A percentile compares a stretch with the other conserved stretches of the same genome.
Conservation (phyloP, 805 yeast genomes). For the Yarrowia keelungensis region DNA sequence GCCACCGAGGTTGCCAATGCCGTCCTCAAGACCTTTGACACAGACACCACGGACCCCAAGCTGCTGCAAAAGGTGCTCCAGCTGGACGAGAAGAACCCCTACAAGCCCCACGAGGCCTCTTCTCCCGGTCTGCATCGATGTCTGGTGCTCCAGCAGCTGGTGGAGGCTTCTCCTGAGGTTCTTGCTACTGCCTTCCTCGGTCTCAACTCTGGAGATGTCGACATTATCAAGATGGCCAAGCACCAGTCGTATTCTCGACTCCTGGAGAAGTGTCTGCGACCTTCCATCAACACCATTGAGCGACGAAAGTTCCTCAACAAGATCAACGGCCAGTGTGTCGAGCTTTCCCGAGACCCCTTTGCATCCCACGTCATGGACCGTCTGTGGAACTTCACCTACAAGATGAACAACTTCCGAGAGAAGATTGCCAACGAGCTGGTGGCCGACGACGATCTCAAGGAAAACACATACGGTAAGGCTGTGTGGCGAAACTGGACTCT, state of each 20-base stretch:
- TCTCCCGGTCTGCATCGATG: slow-evolving; percentile 66
- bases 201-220: slow-evolving; percentile 29
- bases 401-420: slow-evolving; percentile 84
- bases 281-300: slow-evolving; percentile 57
- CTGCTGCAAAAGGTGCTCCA: slow-evolving; percentile 73
- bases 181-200: slow-evolving; percentile 51
- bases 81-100: slow-evolving; percentile 58
- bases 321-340: slow-evolving; percentile 61
- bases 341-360: slow-evolving; percentile 79
- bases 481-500: slow-evolving; percentile 97
- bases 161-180: slow-evolving; percentile 69
- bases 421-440: slow-evolving; percentile 74
- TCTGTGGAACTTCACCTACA: slow-evolving; percentile 78
- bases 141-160: slow-evolving; percentile 72
- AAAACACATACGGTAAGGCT: slow-evolving; percentile 82
- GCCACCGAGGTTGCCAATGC: slow-evolving; percentile 40
- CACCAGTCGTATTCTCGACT: slow-evolving; percentile 94
- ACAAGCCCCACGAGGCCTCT: slow-evolving; percentile 36
- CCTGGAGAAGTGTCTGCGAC: slow-evolving; percentile 67
- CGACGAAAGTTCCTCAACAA: slow-evolving; percentile 75
- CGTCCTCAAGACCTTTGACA: slow-evolving; percentile 41
- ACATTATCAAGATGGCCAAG: slow-evolving; percentile 69
- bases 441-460: slow-evolving; percentile 69
- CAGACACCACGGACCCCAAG: slow-evolving; percentile 52
- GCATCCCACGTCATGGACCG: slow-evolving; percentile 92